These are phyloP conservation scores for Ceratocystis eucalypticola DNA, from an alignment of 2,329 filamentous ascomycete species.

Conservation along the genomic window DNA sequence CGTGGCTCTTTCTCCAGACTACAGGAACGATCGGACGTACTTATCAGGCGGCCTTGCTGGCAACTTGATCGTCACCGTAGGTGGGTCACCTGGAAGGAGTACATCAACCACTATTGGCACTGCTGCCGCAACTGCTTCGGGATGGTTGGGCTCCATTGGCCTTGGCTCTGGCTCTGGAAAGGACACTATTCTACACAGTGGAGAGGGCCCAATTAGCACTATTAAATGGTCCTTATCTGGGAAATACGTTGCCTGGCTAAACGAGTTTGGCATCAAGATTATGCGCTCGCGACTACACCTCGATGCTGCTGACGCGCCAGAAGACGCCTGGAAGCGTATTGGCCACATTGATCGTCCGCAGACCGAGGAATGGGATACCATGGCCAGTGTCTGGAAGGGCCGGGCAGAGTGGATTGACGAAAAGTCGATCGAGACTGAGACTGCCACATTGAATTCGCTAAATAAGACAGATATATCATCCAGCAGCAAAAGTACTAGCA, in stretches of 20 bases:
- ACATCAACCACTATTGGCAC: constrained; percentile 78
- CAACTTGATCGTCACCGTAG: constrained; percentile 71
- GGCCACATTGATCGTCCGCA: constrained; percentile 84
- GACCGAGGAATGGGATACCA: constrained; percentile 81
- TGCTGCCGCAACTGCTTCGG: constrained; percentile 70
- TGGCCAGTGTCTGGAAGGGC: constrained; percentile 92
- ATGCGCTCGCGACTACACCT: constrained; percentile 83
- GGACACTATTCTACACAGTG: constrained; percentile 77
- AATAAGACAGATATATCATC: background rate
- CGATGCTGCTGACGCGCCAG: constrained; percentile 45
- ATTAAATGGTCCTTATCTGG: constrained; percentile 93
- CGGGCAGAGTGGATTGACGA: constrained; percentile 89
- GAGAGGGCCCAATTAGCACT: constrained; percentile 78
- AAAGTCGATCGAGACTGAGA: constrained; percentile 58
- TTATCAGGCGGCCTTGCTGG: constrained; percentile 83
- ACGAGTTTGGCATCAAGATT: constrained; percentile 94
- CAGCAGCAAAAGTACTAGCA: background rate
- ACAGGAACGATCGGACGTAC: constrained; percentile 76
- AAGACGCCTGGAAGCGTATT: constrained; percentile 87
- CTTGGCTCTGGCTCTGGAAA: constrained; percentile 56
- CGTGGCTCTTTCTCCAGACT: constrained; percentile 89
- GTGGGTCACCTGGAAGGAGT: constrained; percentile 64
- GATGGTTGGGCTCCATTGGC: constrained; percentile 84
- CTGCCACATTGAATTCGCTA: constrained; percentile 29
- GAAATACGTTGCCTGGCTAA: constrained; percentile 87